A percentile compares a stretch with the other conserved stretches of the same genome.
Conservation (phyloP, 2,329 filamentous ascomycete species). For the Cryphonectria nitschkei region DNA sequence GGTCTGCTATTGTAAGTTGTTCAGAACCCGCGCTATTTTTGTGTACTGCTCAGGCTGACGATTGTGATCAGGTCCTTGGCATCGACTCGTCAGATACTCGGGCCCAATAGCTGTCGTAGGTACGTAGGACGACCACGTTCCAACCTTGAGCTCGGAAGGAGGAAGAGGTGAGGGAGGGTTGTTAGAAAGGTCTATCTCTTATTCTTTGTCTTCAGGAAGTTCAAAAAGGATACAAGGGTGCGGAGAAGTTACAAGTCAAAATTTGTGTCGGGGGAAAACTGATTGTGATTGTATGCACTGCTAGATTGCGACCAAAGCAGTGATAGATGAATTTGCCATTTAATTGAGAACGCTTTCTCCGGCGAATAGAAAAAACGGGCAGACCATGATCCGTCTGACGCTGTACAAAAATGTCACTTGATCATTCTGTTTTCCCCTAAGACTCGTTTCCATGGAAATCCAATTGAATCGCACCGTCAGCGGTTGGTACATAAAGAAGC, state of each 20-base stretch:
- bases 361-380: neutral
- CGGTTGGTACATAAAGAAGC: neutral
- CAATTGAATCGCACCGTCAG: no score
- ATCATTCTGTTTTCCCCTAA: no score
- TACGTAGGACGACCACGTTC: neutral
- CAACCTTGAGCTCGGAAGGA: neutral
- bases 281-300: neutral
- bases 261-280: neutral
- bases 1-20: slow-evolving; percentile 76
- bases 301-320: neutral
- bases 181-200: neutral
- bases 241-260: neutral
- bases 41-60: slow-evolving; percentile 28
- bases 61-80: slow-evolving; percentile 53
- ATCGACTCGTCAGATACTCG: slow-evolving; percentile 47
- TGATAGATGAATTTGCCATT: neutral
- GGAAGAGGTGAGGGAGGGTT: neutral
- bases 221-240: neutral
- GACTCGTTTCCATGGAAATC: neutral
- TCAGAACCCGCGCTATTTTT: neutral
- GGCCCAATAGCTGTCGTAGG: slow-evolving; percentile 5
- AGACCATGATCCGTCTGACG: neutral
- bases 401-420: neutral
- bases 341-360: neutral
- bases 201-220: neutral